Evolutionary conservation across 257 asterid species (phyloP).

Genomic region (Solanum virginianum): DNA sequence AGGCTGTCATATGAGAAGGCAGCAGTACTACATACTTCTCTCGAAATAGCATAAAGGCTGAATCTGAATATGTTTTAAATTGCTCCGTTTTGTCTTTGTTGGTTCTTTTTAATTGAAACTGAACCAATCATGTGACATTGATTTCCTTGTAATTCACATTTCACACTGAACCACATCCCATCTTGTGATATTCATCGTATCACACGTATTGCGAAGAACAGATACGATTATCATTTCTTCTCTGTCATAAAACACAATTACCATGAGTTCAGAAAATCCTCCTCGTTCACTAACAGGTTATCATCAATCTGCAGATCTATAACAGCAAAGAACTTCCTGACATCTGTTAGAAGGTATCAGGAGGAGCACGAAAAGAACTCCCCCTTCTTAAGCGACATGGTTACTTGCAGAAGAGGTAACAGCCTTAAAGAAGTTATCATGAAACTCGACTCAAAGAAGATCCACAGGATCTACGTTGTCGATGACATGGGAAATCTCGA

Average conservation of each 20-base stretch:
- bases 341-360: slow-evolving; percentile 47
- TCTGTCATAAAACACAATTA: background rate
- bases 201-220: background rate
- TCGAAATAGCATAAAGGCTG: background rate
- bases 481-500: slow-evolving; percentile 63
- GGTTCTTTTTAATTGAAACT: background rate
- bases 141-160: background rate
- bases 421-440: slow-evolving; percentile 60
- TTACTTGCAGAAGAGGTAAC: slow-evolving; percentile 51
- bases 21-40: background rate
- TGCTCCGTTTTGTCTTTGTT: background rate
- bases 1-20: background rate
- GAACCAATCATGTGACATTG: background rate
- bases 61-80: background rate
- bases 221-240: background rate
- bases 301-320: slow-evolving; percentile 45
- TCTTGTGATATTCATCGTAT: background rate
- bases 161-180: background rate
- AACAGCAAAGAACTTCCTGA: slow-evolving; percentile 74
- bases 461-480: slow-evolving; percentile 76
- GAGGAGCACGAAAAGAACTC: slow-evolving; percentile 35
- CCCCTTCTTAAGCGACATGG: slow-evolving; percentile 45
- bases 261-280: background rate
- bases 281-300: background rate
- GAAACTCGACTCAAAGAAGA: slow-evolving; percentile 64